These are phyloP conservation scores for Antrodiella citrinella DNA, from an alignment of 768 basidiomycete species.

Conservation along the genomic window DNA sequence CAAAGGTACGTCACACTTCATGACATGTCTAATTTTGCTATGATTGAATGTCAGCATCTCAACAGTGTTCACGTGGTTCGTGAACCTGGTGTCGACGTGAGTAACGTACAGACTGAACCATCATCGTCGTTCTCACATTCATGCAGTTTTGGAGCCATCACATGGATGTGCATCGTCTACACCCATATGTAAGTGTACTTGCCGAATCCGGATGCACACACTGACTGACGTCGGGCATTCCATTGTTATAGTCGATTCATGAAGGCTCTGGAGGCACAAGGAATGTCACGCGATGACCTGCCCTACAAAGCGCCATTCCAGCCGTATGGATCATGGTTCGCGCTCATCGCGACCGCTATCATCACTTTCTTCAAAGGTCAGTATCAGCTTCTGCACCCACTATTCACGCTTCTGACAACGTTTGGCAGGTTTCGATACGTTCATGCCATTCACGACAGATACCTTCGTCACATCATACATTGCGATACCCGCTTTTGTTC, in stretches of 20 bases:
- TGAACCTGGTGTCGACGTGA: constrained; percentile 30
- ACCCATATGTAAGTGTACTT: constrained; percentile 47
- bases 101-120: too few relatives aligned
- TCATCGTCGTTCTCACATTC: too few relatives aligned
- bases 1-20: constrained; percentile 30
- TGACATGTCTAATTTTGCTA: constrained; percentile 41
- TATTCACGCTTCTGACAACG: constrained; percentile 12
- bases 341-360: constrained; percentile 40
- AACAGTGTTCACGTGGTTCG: constrained; percentile 36
- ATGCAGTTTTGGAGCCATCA: constrained; percentile 29
- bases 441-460: constrained; percentile 39
- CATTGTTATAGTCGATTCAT: constrained; percentile 38
- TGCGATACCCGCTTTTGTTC: constrained; percentile 26
- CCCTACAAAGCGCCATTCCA: constrained; percentile 56
- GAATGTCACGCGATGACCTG: constrained; percentile 32
- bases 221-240: background rate
- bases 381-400: constrained; percentile 3
- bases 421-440: constrained; percentile 29
- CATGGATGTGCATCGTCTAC: constrained; percentile 40
- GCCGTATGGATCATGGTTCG: constrained; percentile 55
- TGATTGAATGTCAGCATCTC: constrained; percentile 50
- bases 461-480: constrained; percentile 52
- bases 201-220: background rate
- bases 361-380: constrained; percentile 52
- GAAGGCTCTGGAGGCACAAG: constrained; percentile 36